These are phyloP conservation scores for Hygrophoropsis aurantiaca DNA, from an alignment of 768 basidiomycete genomes.

Conservation along the genomic window DNA sequence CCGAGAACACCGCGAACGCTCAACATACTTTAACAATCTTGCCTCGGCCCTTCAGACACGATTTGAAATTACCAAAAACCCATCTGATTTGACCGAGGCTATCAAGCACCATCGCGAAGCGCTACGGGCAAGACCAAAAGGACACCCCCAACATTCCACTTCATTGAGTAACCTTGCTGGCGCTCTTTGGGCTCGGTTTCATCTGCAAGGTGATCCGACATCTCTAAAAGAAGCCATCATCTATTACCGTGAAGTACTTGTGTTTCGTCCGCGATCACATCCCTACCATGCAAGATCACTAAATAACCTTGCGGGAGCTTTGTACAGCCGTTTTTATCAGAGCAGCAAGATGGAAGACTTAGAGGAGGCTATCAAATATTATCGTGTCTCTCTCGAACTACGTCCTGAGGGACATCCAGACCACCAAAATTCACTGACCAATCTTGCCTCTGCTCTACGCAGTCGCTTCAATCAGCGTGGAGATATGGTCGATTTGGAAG, in stretches of 20 bases:
- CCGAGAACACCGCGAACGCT: background rate
- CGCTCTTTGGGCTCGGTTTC: slow-evolving; percentile 7
- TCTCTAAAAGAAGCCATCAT: slow-evolving; percentile 21
- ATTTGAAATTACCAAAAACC: background rate
- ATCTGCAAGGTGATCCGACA: background rate
- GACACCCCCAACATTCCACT: slow-evolving; percentile 6
- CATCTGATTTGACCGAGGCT: slow-evolving; percentile 4
- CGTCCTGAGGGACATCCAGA: slow-evolving; percentile 4
- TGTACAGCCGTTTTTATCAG: background rate
- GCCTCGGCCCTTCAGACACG: background rate
- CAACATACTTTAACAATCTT: slow-evolving; percentile 8
- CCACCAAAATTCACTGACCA: slow-evolving; percentile 4
- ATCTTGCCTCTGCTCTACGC: slow-evolving; percentile 12
- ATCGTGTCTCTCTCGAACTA: slow-evolving; percentile 8
- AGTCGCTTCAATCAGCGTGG: slow-evolving; percentile 8
- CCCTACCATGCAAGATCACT: slow-evolving; percentile 9
- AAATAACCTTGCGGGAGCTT: slow-evolving; percentile 8
- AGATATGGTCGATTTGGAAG: slow-evolving; percentile 3
- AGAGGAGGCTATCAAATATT: slow-evolving; percentile 9
- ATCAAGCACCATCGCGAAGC: slow-evolving; percentile 2
- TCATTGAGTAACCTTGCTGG: slow-evolving; percentile 13
- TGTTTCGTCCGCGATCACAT: slow-evolving; percentile 9
- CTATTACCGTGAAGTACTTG: slow-evolving; percentile 10
- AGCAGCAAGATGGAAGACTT: slow-evolving; percentile 2
- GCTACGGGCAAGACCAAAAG: background rate